Percentiles rank a stretch among this genome's conserved stretches.
phyloP scores from a whole-genome alignment of 257 asterid genomes.

The Petunia secreta region DNA sequence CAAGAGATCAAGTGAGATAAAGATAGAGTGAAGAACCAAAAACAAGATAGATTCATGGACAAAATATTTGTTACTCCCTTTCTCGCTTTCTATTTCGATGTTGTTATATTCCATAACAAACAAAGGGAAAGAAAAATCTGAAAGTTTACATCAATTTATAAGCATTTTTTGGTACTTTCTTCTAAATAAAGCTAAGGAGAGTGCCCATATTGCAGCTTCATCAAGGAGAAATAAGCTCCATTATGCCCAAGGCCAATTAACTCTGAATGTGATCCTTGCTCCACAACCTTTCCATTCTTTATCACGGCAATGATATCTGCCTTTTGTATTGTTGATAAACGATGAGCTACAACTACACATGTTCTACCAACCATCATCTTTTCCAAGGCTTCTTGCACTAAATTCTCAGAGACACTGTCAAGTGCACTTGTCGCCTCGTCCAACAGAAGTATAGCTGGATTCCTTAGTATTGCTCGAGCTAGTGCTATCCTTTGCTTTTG shows the following conservation, averaged over 20 bases:
- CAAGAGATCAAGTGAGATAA: too few relatives aligned
- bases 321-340: slow-evolving; percentile 54
- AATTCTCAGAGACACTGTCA: slow-evolving; percentile 44
- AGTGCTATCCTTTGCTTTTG: too few relatives aligned
- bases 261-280: slow-evolving; percentile 49
- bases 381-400: slow-evolving; percentile 61
- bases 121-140: background rate
- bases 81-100: too few relatives aligned
- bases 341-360: slow-evolving; percentile 54
- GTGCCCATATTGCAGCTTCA: slow-evolving; percentile 44
- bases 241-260: slow-evolving; percentile 44
- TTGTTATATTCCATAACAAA: background rate
- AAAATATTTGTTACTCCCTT: background rate
- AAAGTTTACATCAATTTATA: background rate
- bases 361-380: slow-evolving; percentile 59
- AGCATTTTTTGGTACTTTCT: background rate
- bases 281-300: slow-evolving; percentile 50
- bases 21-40: background rate
- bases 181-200: slow-evolving; percentile 20
- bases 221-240: slow-evolving; percentile 47
- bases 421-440: slow-evolving; percentile 61
- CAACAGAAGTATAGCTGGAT: slow-evolving; percentile 43
- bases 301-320: slow-evolving; percentile 48
- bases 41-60: background rate
- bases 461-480: slow-evolving; percentile 30